These are phyloP conservation scores for Akanthomyces muscarius DNA, from an alignment of 2,329 filamentous ascomycete species.

Conservation along the genomic window DNA sequence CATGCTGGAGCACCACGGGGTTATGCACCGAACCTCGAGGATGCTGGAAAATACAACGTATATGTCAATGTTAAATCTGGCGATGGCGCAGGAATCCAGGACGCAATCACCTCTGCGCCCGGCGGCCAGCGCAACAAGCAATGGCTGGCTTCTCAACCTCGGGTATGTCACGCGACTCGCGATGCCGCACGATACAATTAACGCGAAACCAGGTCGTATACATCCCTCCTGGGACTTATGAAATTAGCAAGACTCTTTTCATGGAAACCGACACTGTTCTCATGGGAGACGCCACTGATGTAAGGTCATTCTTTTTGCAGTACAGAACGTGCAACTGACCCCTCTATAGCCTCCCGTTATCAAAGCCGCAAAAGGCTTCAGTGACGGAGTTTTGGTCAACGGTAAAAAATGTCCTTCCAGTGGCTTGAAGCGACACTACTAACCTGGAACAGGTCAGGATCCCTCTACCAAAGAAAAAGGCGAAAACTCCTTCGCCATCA, in stretches of 20 bases:
- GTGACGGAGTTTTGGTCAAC: slow-evolving; percentile 22
- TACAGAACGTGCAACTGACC: slow-evolving; percentile 12
- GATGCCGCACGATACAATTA: neutral
- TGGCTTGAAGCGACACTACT: neutral
- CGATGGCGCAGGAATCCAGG: slow-evolving; percentile 2
- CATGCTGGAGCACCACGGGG: slow-evolving; percentile 29
- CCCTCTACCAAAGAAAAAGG: slow-evolving; percentile 31
- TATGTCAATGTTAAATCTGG: slow-evolving; percentile 7
- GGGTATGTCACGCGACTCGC: slow-evolving; percentile 19
- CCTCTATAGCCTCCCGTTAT: slow-evolving; percentile 33
- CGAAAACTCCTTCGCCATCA: slow-evolving; percentile 40
- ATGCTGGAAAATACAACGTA: slow-evolving; percentile 9
- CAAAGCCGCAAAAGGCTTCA: slow-evolving; percentile 36
- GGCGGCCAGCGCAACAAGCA: slow-evolving; percentile 11
- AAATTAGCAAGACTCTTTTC: slow-evolving; percentile 34
- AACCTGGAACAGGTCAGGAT: slow-evolving; percentile 26
- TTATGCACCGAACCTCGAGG: slow-evolving; percentile 8
- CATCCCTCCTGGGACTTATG: slow-evolving; percentile 40
- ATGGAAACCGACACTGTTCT: slow-evolving; percentile 44
- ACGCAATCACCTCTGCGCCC: slow-evolving; percentile 10
- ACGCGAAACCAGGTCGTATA: slow-evolving; percentile 29
- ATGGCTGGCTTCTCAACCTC: slow-evolving; percentile 16
- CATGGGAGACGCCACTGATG: slow-evolving; percentile 42
- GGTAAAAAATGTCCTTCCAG: neutral
- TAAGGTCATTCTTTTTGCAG: neutral